Evolutionary conservation across 2,329 filamentous ascomycete species (phyloP), one percentile per base, ranked within the genome.

Genomic region (Ramichloridium luteum): DNA sequence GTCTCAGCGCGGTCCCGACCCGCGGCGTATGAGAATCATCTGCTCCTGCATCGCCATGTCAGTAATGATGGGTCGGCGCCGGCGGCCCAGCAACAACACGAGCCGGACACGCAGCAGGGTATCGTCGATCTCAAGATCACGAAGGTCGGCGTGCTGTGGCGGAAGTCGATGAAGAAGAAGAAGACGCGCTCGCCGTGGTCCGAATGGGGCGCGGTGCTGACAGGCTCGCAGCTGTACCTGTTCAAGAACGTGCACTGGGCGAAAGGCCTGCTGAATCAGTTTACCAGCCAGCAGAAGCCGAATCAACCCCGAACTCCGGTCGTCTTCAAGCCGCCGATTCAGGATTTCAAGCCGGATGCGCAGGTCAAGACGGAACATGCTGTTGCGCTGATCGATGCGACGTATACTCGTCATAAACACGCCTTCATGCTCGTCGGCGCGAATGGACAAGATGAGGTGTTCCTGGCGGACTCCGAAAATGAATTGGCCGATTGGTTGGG

Each of bases 401-500:
- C 71, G 6, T 98, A 98, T 56, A 93, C 79, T 57, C 90, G 84
- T 55, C 90, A 98, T 59, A 98, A 96, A 58, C 76, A 96, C 55
- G 83, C 90, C 0, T 94, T 98, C 50, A 70, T 86, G 10, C 88
- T 94, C 47, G 81, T 93, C 37, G 75, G 84, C 16, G 82, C 90
- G 42, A 80, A 81, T 30, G 81, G 84, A 1, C 65, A 86, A 23
- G 88, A 98, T 49, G 90, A 98, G 53, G 77, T 88, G 1, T 78
- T 98, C 22, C 64, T 96, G 12, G 88, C 90, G 4, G 86, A 94
- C 47, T 84, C 75, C 32, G 90, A 98, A 48, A 66, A 74, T 1
- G 90, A 98, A 48, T 77, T 93, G 69, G 93, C 94, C 48, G 90
- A 98, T 52, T 98, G 90, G 90, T 65, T 98, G 16, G 82, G 81